These are phyloP conservation scores for Hymenoscyphus linearis DNA, from an alignment of 2,329 filamentous ascomycete species.

Conservation along the genomic window DNA sequence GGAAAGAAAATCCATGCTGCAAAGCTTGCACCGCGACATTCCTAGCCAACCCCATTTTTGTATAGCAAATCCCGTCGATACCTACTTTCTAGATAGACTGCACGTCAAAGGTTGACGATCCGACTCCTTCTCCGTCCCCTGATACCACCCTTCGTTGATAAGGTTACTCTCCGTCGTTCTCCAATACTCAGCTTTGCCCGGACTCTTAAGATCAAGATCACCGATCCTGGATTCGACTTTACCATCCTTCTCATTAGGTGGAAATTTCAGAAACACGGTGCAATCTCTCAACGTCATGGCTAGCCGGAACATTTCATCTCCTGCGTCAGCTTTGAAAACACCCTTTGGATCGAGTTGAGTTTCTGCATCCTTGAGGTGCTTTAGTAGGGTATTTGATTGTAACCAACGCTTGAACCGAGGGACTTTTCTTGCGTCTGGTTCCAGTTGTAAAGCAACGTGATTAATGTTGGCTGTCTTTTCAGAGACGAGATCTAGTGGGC, in stretches of 20 bases:
- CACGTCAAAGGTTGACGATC: conserved; percentile 6
- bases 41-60: neutral
- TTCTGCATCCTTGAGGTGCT: conserved; percentile 40
- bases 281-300: conserved; percentile 81
- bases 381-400: conserved; percentile 21
- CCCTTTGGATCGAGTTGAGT: conserved; percentile 30
- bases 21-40: neutral
- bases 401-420: conserved; percentile 35
- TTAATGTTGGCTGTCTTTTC: conserved; percentile 41
- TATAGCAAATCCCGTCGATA: neutral
- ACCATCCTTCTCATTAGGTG: conserved; percentile 21
- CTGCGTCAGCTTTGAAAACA: conserved; percentile 28
- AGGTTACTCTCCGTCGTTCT: conserved; percentile 55
- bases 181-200: conserved; percentile 66
- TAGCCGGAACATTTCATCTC: conserved; percentile 49
- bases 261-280: conserved; percentile 64
- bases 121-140: conserved; percentile 32
- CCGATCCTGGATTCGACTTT: conserved; percentile 56
- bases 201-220: conserved; percentile 73
- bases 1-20: neutral
- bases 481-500: conserved; percentile 60
- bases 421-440: neutral
- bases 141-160: conserved; percentile 65
- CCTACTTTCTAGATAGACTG: neutral
- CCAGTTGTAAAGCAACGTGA: conserved; percentile 30